A percentile compares a stretch with the other conserved stretches of the same genome.
Evolutionary conservation across 2,329 filamentous ascomycete species (phyloP).

Genomic region (Aotearoamyces nothofagi): DNA sequence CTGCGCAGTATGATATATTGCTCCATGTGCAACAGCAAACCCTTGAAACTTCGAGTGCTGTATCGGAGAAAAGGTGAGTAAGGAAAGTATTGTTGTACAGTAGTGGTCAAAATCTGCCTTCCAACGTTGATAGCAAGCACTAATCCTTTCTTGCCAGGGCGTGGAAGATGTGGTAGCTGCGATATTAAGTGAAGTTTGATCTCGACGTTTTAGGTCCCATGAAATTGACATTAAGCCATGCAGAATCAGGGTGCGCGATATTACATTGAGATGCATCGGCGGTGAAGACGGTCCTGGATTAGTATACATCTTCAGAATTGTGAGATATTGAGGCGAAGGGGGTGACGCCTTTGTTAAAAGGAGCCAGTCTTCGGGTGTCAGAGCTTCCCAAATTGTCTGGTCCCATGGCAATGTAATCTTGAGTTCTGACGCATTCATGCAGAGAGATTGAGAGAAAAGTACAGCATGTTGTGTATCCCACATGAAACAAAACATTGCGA

Average conservation of each 20-base stretch:
- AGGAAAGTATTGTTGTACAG: constrained; percentile 23
- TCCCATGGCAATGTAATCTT: constrained; percentile 39
- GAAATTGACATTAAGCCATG: constrained; percentile 48
- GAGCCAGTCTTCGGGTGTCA: constrained; percentile 33
- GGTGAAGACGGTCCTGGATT: constrained; percentile 24
- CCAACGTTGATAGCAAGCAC: constrained; percentile 39
- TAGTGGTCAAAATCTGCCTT: constrained; percentile 40
- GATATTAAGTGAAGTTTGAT: constrained; percentile 38
- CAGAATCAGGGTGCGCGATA: constrained; percentile 37
- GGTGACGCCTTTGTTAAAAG: constrained; percentile 16
- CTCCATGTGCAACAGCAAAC: constrained; percentile 32
- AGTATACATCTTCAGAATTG: constrained; percentile 39
- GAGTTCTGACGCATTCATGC: constrained; percentile 51
- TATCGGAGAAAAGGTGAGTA: constrained; percentile 12
- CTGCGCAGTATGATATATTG: constrained; percentile 42
- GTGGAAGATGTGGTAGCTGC: constrained; percentile 6
- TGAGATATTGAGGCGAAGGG: constrained; percentile 11
- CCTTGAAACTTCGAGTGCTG: constrained; percentile 25
- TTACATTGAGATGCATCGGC: constrained; percentile 27
- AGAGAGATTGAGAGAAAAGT: constrained; percentile 48
- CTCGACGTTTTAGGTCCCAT: constrained; percentile 45
- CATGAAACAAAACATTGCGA: constrained; percentile 46
- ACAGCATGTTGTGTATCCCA: constrained; percentile 53
- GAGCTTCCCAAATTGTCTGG: constrained; percentile 40
- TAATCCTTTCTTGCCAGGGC: constrained; percentile 34